phyloP scores from a whole-genome alignment of 495 filamentous ascomycete species.

The Penicillium cinerascens region DNA sequence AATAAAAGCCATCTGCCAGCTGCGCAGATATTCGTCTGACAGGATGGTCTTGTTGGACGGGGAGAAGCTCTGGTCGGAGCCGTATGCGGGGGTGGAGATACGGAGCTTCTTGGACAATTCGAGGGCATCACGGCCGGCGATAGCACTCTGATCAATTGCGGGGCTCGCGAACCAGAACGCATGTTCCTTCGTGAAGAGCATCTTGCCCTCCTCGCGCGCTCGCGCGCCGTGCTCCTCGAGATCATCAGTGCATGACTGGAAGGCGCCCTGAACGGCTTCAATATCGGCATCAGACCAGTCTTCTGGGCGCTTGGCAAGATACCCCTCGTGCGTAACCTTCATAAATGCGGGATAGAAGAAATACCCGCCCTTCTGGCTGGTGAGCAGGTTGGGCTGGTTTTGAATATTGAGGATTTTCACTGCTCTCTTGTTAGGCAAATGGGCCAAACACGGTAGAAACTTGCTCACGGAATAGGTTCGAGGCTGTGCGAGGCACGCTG shows the following conservation, averaged over 20 bases:
- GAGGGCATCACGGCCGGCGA: neutral
- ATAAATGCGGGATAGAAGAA: conserved; percentile 28
- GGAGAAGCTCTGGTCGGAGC: conserved; percentile 19
- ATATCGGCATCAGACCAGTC: conserved; percentile 26
- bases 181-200: conserved; percentile 42
- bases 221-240: conserved; percentile 23
- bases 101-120: conserved; percentile 2
- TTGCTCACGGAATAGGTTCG: conserved; percentile 29
- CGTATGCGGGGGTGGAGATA: conserved; percentile 7
- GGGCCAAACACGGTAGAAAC: neutral
- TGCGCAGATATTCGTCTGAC: conserved; percentile 35
- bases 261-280: conserved; percentile 5
- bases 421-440: neutral
- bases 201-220: conserved; percentile 25
- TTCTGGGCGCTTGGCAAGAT: conserved; percentile 14
- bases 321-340: neutral
- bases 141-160: conserved; percentile 1
- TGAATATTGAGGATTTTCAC: conserved; percentile 35
- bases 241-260: conserved; percentile 22
- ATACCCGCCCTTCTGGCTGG: conserved; percentile 34
- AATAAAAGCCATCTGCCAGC: conserved; percentile 36
- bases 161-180: conserved; percentile 22
- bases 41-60: conserved; percentile 34
- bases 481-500: conserved; percentile 41
- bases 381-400: conserved; percentile 34